Percentiles rank a stretch among this genome's conserved stretches.
phyloP scores from a whole-genome alignment of 2,329 filamentous ascomycete species.

The Cladosporium velox region DNA sequence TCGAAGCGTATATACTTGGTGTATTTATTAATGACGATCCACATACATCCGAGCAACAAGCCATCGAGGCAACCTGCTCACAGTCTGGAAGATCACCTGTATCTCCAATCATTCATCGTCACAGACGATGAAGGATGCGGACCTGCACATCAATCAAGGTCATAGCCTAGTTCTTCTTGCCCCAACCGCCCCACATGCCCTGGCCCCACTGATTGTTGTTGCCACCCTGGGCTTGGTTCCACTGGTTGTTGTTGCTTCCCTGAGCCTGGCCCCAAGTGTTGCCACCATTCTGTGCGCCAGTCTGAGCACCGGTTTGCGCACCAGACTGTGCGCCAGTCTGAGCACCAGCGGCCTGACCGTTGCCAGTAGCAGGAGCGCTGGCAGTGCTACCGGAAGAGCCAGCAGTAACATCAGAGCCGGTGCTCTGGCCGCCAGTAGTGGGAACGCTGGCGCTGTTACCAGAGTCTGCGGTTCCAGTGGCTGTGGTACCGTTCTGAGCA shows the following conservation, averaged over 20 bases:
- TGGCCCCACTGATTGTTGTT: constrained; percentile 2
- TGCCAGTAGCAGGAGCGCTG: neutral
- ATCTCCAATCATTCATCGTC: neutral
- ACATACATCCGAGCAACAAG: neutral
- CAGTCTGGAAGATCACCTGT: neutral
- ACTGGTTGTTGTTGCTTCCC: neutral
- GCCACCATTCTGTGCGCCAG: constrained; percentile 7
- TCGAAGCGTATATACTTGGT: neutral
- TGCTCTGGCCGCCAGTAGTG: neutral
- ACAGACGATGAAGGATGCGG: neutral
- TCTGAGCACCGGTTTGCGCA: constrained; percentile 8
- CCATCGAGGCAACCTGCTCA: neutral
- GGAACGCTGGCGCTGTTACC: constrained; percentile 2
- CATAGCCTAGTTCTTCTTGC: constrained; percentile 14
- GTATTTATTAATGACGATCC: neutral
- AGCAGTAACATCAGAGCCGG: neutral
- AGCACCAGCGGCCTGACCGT: neutral
- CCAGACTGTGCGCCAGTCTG: neutral
- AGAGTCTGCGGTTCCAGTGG: neutral
- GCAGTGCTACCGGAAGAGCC: neutral
- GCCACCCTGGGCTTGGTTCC: constrained; percentile 3
- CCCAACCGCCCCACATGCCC: constrained; percentile 15
- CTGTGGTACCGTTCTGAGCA: constrained; percentile 8
- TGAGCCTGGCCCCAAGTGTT: constrained; percentile 11
- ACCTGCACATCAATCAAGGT: neutral